Base-by-base conservation (phyloP, 2,329 filamentous ascomycete genomes). In the Cytospora schulzeri region DNA sequence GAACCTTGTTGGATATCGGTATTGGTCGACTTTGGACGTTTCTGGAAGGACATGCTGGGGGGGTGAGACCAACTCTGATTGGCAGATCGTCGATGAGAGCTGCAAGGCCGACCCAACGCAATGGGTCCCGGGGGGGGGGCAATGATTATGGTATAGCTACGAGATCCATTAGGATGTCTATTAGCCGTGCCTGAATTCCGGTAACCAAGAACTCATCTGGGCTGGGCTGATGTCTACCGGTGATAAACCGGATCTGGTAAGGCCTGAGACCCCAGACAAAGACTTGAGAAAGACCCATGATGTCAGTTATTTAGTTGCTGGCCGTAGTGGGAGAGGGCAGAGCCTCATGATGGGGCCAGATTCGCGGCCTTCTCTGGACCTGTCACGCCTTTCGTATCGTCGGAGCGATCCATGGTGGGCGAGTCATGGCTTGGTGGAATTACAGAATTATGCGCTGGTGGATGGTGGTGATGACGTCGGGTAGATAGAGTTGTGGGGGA, bases 401-500 rank as follows among this genome's bases (percentile, higher is more conserved):
- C 41, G 41, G 11, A 19, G n/a, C 5, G 45, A 22, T 24, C 45
- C n/a, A 48, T 24, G 9, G 45, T 5, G 45, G 60, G 22, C 38
- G 60, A 62, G 29, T 62, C 60, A 62, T 50, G 60, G 41, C 50
- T 33, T 22, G 15, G 38, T 12, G 38, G 28, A 22, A 50, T 56
- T 62, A 15, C 60, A 50, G 29, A 52, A 50, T 45, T n/a, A 45
- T 50, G 26, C 29, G 60, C 52, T 54, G 52, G 55, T 33, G 26
- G 48, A 41, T 17, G 52, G 52, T 62, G 38, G 22, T 31, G 22
- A 51, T 62, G 60, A 62, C 60, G 60, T 62, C n/a, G 24, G 22
- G 12, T 28, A 56, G 59, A 50, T 38, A 15, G 28, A 8, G 2
- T 38, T 51, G 29, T 28, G 52, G 52, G 28, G 29, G 33, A 26